Evolutionary conservation across 2,329 filamentous ascomycete species (phyloP).

Genomic region (Penicillium sp.): DNA sequence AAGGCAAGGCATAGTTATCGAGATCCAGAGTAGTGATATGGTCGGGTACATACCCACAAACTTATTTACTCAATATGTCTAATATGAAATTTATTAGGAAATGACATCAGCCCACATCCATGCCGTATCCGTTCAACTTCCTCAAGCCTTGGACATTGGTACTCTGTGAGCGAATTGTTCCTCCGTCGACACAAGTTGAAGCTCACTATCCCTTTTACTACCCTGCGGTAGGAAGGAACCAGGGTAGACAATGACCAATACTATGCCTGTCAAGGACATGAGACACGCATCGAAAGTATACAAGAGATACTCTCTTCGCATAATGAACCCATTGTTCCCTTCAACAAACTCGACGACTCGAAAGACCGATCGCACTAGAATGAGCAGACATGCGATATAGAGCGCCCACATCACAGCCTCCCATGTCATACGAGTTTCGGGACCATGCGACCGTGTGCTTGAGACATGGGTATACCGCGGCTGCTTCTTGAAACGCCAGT

Average conservation of each 20-base stretch:
- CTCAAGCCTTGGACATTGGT: neutral
- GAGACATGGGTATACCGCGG: neutral
- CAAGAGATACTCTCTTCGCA: slow-evolving; percentile 30
- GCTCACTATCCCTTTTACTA: slow-evolving; percentile 8
- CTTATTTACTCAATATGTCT: too few relatives aligned
- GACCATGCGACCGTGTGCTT: neutral
- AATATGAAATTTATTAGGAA: too few relatives aligned
- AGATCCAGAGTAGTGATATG: too few relatives aligned
- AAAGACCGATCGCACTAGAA: slow-evolving; percentile 35
- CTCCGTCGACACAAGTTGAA: slow-evolving; percentile 6
- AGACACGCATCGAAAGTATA: slow-evolving; percentile 37
- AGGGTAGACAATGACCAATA: slow-evolving; percentile 6
- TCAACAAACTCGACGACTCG: slow-evolving; percentile 34
- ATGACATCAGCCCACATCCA: too few relatives aligned
- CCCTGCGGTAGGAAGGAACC: slow-evolving; percentile 1
- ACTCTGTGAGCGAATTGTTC: neutral
- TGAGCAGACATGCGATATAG: slow-evolving; percentile 29
- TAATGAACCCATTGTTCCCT: slow-evolving; percentile 32
- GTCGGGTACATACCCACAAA: too few relatives aligned
- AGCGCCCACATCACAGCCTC: slow-evolving; percentile 17
- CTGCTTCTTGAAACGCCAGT: slow-evolving; percentile 35
- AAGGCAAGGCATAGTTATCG: too few relatives aligned
- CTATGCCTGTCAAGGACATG: slow-evolving; percentile 23
- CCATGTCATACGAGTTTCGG: slow-evolving; percentile 10
- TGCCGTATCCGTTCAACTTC: too few relatives aligned